Percentiles rank a stretch among this genome's conserved stretches.
Conservation (phyloP, 768 basidiomycete genomes). For the Lactarius hatsudake region DNA sequence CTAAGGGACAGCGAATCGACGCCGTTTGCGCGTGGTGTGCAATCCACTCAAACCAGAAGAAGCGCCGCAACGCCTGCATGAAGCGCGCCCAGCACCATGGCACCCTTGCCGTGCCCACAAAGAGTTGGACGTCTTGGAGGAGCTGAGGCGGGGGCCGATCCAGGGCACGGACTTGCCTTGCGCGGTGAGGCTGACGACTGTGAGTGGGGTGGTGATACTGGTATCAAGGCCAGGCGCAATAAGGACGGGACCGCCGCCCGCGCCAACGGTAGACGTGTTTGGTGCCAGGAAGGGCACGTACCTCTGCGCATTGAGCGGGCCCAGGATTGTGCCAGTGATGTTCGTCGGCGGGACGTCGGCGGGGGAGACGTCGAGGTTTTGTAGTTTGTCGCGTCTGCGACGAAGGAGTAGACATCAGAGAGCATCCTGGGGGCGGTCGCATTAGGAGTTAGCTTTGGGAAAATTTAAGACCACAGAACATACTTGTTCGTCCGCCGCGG, state of each 20-base stretch:
- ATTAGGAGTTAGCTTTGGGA: not conserved
- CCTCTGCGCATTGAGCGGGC: slow-evolving; percentile 41
- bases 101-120: no score
- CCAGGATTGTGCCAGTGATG: slow-evolving; percentile 41
- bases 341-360: slow-evolving; percentile 39
- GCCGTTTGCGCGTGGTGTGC: no score
- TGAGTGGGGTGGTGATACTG: slow-evolving; percentile 34
- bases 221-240: slow-evolving; percentile 34
- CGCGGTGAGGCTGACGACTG: slow-evolving; percentile 42
- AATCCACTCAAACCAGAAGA: no score
- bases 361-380: slow-evolving; percentile 36
- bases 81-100: no score
- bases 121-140: no score
- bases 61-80: no score
- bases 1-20: no score
- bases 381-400: slow-evolving; percentile 48
- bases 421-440: not conserved
- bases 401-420: slow-evolving; percentile 41
- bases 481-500: slow-evolving; percentile 53
- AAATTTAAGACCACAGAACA: not conserved
- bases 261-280: slow-evolving; percentile 38
- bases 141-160: not conserved
- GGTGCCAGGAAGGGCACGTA: slow-evolving; percentile 45
- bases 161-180: slow-evolving; percentile 29
- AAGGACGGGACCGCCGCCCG: slow-evolving; percentile 41